Conservation (phyloP, 2,329 filamentous ascomycete species). For the Chrysoporthe cubensis region DNA sequence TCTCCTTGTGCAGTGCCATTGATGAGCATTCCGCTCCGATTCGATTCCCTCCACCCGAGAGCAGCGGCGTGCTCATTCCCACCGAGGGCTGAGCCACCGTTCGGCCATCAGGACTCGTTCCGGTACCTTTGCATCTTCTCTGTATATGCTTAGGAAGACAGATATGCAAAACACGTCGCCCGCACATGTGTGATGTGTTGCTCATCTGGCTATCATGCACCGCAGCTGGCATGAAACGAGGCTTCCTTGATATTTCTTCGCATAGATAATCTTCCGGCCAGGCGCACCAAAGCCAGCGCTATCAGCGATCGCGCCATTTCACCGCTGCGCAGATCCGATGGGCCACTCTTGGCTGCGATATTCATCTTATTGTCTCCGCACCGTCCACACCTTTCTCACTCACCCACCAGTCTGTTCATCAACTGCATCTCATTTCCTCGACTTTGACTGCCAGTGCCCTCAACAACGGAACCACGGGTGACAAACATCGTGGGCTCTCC, state of each 20-base stretch:
- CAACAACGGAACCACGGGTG: neutral
- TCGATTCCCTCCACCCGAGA: slow-evolving; percentile 21
- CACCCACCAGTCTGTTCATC: neutral
- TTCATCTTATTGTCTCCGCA: neutral
- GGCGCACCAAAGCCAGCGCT: slow-evolving; percentile 7
- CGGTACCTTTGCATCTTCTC: slow-evolving; percentile 27
- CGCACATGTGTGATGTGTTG: slow-evolving; percentile 26
- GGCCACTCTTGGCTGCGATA: slow-evolving; percentile 13
- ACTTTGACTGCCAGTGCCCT: neutral
- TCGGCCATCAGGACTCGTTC: slow-evolving; percentile 16
- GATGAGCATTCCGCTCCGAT: slow-evolving; percentile 25
- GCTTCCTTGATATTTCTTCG: slow-evolving; percentile 27
- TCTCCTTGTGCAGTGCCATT: slow-evolving; percentile 29
- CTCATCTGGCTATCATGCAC: slow-evolving; percentile 26
- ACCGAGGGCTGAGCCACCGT: slow-evolving; percentile 27
- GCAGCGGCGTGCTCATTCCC: slow-evolving; percentile 22
- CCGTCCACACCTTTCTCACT: neutral
- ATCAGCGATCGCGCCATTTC: slow-evolving; percentile 13
- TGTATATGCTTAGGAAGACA: slow-evolving; percentile 30
- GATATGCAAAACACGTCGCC: slow-evolving; percentile 24
- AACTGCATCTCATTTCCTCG: neutral
- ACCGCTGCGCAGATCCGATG: neutral
- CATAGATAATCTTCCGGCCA: slow-evolving; percentile 16
- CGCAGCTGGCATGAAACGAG: slow-evolving; percentile 25
- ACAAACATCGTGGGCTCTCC: slow-evolving; percentile 1